Evolutionary conservation across 1,284 basidiomycete species (phyloP).

Genomic region (Malassezia nana): DNA sequence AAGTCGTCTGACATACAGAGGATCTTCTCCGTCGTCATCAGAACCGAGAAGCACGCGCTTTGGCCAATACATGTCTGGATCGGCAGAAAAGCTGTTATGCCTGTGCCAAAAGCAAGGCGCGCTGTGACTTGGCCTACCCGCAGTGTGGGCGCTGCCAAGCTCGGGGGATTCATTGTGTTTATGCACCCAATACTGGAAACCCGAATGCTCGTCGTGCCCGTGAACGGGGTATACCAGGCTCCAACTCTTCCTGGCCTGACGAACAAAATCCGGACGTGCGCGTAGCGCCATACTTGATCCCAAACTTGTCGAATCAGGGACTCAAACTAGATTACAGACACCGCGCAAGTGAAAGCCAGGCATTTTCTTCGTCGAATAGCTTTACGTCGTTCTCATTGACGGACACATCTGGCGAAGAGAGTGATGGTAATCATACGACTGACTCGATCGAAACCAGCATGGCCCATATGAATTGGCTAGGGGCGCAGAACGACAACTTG

Average conservation of each 20-base stretch:
- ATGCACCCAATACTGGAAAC: constrained; percentile 16
- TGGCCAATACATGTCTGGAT: constrained; percentile 1
- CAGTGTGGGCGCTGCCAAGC: constrained; percentile 12
- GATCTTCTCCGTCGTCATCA: constrained; percentile 15
- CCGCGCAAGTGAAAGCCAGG: neutral
- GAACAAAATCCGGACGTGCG: neutral
- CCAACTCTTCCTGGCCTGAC: neutral
- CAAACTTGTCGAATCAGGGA: neutral
- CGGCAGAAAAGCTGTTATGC: constrained; percentile 19
- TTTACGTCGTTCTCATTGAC: neutral
- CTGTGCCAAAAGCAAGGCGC: constrained; percentile 13
- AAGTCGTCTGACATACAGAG: neutral
- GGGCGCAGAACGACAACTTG: neutral
- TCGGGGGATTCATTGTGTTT: constrained; percentile 11
- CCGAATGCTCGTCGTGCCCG: constrained; percentile 14
- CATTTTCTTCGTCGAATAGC: neutral
- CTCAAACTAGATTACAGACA: neutral
- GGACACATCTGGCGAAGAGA: constrained; percentile 14
- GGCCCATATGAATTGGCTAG: constrained; percentile 1
- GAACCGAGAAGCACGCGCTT: constrained; percentile 10
- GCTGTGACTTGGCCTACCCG: constrained; percentile 14
- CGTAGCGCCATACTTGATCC: neutral
- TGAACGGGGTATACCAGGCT: neutral
- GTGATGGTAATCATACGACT: constrained; percentile 7
- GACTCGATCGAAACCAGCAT: constrained; percentile 12